Conservation (phyloP, 805 yeast genomes). For the Maudiozyma turicensis region DNA sequence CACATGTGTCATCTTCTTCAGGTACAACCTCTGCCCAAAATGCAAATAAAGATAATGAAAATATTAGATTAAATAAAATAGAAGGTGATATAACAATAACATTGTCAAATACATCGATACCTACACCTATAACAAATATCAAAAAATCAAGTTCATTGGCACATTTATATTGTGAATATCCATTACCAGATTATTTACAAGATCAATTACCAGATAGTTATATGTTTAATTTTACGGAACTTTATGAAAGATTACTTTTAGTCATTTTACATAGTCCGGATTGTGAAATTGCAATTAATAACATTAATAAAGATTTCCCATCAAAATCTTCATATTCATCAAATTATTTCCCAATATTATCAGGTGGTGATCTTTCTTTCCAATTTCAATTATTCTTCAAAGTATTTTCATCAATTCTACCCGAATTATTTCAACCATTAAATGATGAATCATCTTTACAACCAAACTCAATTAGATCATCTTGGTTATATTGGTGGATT, state of each 20-base stretch:
- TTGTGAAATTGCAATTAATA: slow-evolving; percentile 19
- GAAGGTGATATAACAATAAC: background rate
- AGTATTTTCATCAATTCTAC: slow-evolving; percentile 55
- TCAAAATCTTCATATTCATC: slow-evolving; percentile 5
- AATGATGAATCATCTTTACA: slow-evolving; percentile 71
- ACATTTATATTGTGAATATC: slow-evolving; percentile 23
- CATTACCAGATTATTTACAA: slow-evolving; percentile 18
- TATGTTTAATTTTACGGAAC: slow-evolving; percentile 49
- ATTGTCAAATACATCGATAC: background rate
- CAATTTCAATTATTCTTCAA: slow-evolving; percentile 38
- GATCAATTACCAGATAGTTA: slow-evolving; percentile 15
- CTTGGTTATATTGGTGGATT: slow-evolving; percentile 94
- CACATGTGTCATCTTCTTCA: background rate
- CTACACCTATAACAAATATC: background rate
- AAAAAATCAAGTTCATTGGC: slow-evolving; percentile 4
- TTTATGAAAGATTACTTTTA: slow-evolving; percentile 65
- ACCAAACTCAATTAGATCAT: slow-evolving; percentile 47
- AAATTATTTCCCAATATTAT: slow-evolving; percentile 25
- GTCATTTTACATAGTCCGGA: slow-evolving; percentile 70
- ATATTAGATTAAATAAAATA: background rate
- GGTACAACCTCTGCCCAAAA: background rate
- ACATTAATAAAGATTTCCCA: slow-evolving; percentile 6
- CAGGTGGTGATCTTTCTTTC: slow-evolving; percentile 28
- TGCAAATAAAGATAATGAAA: background rate
- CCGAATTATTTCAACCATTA: slow-evolving; percentile 67